phyloP scores from a whole-genome alignment of 2,329 filamentous ascomycete genomes.

The Sclerotinia glacialis region DNA sequence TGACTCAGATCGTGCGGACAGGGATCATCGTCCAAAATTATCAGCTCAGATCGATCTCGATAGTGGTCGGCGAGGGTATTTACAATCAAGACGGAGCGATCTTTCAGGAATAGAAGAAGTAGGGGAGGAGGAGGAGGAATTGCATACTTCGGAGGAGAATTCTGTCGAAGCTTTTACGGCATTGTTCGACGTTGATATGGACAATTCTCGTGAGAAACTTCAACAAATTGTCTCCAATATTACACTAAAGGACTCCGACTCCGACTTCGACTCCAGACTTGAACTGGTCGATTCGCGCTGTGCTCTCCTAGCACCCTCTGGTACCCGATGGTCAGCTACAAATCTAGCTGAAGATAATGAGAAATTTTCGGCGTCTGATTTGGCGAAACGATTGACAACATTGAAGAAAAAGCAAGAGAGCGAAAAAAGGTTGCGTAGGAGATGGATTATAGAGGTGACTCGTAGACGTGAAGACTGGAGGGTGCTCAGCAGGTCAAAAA shows the following conservation, averaged over 20 bases:
- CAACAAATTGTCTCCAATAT: neutral
- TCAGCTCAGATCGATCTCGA: neutral
- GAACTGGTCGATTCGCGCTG: neutral
- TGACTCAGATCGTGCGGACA: too few species aligned
- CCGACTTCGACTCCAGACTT: neutral
- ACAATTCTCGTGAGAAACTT: neutral
- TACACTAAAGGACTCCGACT: neutral
- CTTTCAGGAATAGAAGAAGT: neutral
- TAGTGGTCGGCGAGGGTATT: neutral
- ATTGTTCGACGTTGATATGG: too few species aligned
- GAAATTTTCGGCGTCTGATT: neutral
- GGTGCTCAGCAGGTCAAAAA: neutral
- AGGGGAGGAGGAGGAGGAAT: neutral
- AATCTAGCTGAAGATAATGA: neutral
- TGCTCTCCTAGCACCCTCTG: neutral
- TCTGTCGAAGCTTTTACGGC: slow-evolving; percentile 1
- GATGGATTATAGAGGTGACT: neutral
- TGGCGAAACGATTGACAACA: neutral
- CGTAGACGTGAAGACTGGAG: neutral
- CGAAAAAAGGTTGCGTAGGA: neutral
- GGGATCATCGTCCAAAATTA: neutral
- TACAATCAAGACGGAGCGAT: neutral
- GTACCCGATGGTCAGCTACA: neutral
- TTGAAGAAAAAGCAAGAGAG: neutral
- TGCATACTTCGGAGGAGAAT: neutral